Percentiles rank a stretch among this genome's conserved stretches.
Conservation (phyloP, 1,139 yeast species). For the Blastobotrys buckinghamii region DNA sequence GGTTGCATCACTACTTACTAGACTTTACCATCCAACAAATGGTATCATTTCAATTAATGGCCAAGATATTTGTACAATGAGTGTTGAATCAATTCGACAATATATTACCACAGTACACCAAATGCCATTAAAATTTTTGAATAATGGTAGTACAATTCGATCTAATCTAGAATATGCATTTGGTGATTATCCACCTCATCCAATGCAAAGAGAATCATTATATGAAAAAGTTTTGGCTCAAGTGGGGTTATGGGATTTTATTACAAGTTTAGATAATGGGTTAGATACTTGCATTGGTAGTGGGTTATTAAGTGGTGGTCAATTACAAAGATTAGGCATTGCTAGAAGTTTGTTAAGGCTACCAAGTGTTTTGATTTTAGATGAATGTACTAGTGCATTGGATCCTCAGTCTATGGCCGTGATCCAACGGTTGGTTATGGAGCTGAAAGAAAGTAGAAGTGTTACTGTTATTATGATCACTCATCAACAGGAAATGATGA, state of each 20-base stretch:
- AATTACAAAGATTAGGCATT: constrained; percentile 78
- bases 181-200: constrained; percentile 14
- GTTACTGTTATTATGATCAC: constrained; percentile 78
- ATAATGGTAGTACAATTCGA: constrained; percentile 56
- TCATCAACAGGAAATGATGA: constrained; percentile 74
- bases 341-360: constrained; percentile 66
- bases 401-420: constrained; percentile 51
- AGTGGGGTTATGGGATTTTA: constrained; percentile 33
- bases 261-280: constrained; percentile 25
- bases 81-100: constrained; percentile 57
- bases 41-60: constrained; percentile 66
- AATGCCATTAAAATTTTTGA: constrained; percentile 62
- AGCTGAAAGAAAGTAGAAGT: constrained; percentile 50
- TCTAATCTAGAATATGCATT: constrained; percentile 71
- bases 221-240: constrained; percentile 23
- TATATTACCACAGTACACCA: constrained; percentile 78
- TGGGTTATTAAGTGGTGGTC: constrained; percentile 70
- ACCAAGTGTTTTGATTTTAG: constrained; percentile 57
- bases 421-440: constrained; percentile 34
- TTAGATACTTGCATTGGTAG: constrained; percentile 49
- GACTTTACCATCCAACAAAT: constrained; percentile 50
- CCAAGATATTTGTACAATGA: constrained; percentile 48
- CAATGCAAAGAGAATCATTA: constrained; percentile 34
- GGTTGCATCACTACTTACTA: constrained; percentile 56
- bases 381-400: constrained; percentile 71